Percentiles rank a stretch among this genome's conserved stretches.
Evolutionary conservation across 345 rosid genomes (phyloP).

Genomic region (Gossypium herbaceum): DNA sequence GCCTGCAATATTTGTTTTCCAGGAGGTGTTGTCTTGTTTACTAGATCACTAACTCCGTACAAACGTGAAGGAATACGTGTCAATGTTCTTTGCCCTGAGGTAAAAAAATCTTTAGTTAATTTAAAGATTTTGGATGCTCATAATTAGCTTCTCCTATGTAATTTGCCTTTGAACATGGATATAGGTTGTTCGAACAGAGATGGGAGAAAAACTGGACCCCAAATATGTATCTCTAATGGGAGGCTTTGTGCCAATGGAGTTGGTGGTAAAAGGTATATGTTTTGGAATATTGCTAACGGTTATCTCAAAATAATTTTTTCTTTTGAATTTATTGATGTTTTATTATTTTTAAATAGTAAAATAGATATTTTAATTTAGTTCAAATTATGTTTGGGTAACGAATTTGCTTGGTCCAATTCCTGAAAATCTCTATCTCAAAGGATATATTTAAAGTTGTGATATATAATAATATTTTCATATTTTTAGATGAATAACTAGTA

Average conservation of each 20-base stretch:
- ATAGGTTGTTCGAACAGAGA: conserved; percentile 80
- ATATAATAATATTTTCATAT: background rate
- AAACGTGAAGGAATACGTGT: conserved; percentile 70
- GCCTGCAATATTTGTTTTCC: conserved; percentile 14
- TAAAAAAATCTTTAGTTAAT: conserved; percentile 22
- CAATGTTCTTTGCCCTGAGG: conserved; percentile 99
- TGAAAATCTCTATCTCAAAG: background rate
- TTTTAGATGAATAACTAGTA: too few species aligned
- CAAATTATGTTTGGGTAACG: too few species aligned
- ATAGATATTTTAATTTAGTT: too few species aligned
- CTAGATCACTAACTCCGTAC: conserved; percentile 61
- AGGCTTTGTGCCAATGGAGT: conserved; percentile 77
- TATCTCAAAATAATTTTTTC: background rate
- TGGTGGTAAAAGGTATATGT: conserved; percentile 67
- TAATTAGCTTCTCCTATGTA: background rate
- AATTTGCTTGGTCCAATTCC: background rate
- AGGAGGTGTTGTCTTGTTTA: conserved; percentile 86
- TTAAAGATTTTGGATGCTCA: conserved; percentile 6
- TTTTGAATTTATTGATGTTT: too few species aligned
- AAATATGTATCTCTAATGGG: conserved; percentile 43
- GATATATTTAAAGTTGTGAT: background rate
- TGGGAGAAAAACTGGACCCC: conserved; percentile 33
- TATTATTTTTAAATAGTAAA: too few species aligned
- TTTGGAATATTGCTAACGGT: background rate
- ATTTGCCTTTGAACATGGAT: conserved; percentile 21